Conservation (phyloP, 768 basidiomycete species). For the Paxillus rubicundulus region DNA sequence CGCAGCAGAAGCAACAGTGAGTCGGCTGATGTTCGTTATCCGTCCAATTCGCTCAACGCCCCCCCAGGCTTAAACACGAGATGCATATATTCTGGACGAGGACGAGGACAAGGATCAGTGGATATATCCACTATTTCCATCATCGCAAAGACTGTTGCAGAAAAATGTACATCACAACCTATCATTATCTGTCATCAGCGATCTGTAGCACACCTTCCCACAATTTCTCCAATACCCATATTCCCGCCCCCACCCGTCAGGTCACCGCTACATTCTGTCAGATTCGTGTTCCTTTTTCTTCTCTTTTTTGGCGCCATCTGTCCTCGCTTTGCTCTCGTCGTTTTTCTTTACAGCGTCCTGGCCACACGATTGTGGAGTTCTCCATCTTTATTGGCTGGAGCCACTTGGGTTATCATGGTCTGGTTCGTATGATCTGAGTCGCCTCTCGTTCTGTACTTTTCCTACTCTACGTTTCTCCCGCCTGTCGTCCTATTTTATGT, state of each 20-base stretch:
- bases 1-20: slow-evolving; percentile 33
- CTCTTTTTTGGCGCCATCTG: slow-evolving; percentile 6
- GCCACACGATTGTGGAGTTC: slow-evolving; percentile 10
- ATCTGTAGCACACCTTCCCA: slow-evolving; percentile 23
- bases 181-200: slow-evolving; percentile 33
- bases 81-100: slow-evolving; percentile 13
- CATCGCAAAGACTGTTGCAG: slow-evolving; percentile 19
- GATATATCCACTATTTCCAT: slow-evolving; percentile 14
- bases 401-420: slow-evolving; percentile 5
- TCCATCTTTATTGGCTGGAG: slow-evolving; percentile 14
- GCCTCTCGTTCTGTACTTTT: slow-evolving; percentile 11
- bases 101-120: slow-evolving; percentile 5
- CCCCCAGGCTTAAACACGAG: slow-evolving; percentile 20
- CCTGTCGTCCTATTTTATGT: slow-evolving; percentile 4
- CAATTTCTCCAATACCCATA: slow-evolving; percentile 14
- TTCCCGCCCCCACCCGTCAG: slow-evolving; percentile 1
- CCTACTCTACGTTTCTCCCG: slow-evolving; percentile 18
- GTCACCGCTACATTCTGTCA: slow-evolving; percentile 18
- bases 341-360: slow-evolving; percentile 8
- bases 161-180: slow-evolving; percentile 33
- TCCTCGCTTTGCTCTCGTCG: slow-evolving; percentile 25
- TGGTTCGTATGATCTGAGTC: slow-evolving; percentile 3
- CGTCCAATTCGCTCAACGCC: background rate
- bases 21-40: slow-evolving; percentile 7
- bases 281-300: slow-evolving; percentile 11